phyloP scores from a whole-genome alignment of 2,329 filamentous ascomycete species.

The Calonectria hongkongensis region DNA sequence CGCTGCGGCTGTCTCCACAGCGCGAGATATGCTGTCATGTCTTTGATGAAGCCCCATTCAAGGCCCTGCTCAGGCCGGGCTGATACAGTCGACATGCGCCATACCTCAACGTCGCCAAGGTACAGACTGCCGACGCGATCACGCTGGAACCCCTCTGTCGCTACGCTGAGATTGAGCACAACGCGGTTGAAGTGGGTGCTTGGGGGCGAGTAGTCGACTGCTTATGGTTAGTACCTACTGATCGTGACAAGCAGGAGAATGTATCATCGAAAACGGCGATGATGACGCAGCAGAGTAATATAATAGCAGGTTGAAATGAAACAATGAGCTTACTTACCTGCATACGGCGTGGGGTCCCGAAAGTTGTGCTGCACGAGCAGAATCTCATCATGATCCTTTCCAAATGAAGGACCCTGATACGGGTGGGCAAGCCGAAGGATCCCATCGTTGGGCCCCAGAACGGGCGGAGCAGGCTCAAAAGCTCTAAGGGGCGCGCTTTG shows the following conservation, averaged over 20 bases:
- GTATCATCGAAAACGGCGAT: conserved; percentile 1
- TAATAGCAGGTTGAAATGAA: not conserved
- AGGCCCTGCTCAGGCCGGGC: conserved; percentile 80
- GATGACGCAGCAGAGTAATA: not conserved
- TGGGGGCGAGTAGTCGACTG: conserved; percentile 62
- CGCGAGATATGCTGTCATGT: conserved; percentile 73
- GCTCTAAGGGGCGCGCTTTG: conserved; percentile 3
- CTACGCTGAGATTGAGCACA: conserved; percentile 84
- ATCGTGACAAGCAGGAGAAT: conserved; percentile 5
- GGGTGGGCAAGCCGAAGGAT: not conserved
- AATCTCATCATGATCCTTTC: not conserved
- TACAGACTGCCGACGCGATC: conserved; percentile 86
- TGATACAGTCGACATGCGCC: conserved; percentile 88
- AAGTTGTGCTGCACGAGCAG: conserved; percentile 2
- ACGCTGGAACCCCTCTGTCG: conserved; percentile 82
- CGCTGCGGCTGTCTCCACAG: conserved; percentile 83
- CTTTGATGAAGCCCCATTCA: conserved; percentile 85
- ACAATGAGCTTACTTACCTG: conserved; percentile 8
- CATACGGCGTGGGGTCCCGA: conserved; percentile 1
- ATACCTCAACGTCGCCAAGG: conserved; percentile 86
- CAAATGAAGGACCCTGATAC: not conserved
- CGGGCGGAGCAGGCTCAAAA: conserved; percentile 3
- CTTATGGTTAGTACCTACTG: not conserved
- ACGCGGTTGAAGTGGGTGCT: conserved; percentile 83
- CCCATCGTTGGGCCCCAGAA: not conserved